Conservation (phyloP, 1,284 basidiomycete species). For the Sanghuangporus sanghuang region DNA sequence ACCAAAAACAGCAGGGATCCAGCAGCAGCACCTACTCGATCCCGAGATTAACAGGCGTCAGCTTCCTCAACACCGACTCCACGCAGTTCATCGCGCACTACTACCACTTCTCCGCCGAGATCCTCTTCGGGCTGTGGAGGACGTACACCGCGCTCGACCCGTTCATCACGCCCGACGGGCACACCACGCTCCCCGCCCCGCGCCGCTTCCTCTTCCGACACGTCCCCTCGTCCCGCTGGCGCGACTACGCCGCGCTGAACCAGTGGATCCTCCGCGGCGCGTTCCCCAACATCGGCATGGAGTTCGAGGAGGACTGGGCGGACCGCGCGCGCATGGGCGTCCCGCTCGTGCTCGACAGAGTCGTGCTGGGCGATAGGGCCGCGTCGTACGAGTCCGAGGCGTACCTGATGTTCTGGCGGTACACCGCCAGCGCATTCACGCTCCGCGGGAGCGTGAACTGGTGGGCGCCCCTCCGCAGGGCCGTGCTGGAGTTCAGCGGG, state of each 20-base stretch:
- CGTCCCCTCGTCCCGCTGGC: constrained; percentile 71
- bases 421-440: constrained; percentile 66
- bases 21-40: constrained; percentile 38
- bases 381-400: constrained; percentile 72
- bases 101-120: constrained; percentile 84
- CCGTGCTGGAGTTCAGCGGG: constrained; percentile 68
- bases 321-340: constrained; percentile 68
- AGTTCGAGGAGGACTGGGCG: constrained; percentile 75
- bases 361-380: constrained; percentile 77
- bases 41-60: constrained; percentile 8
- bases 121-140: constrained; percentile 86
- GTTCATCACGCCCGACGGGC: constrained; percentile 56
- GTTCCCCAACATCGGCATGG: constrained; percentile 71
- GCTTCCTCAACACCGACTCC: constrained; percentile 80
- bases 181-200: constrained; percentile 64
- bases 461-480: constrained; percentile 76
- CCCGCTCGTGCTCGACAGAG: constrained; percentile 76
- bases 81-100: constrained; percentile 80
- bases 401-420: constrained; percentile 67
- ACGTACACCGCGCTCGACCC: constrained; percentile 79
- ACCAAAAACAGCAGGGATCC: no score
- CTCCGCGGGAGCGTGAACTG: constrained; percentile 71
- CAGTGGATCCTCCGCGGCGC: constrained; percentile 70
- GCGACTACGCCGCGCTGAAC: constrained; percentile 83
- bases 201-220: constrained; percentile 73